Evolutionary conservation across 116 monocot genomes (phyloP).

Genomic region (Phalaenopsis hybrid): DNA sequence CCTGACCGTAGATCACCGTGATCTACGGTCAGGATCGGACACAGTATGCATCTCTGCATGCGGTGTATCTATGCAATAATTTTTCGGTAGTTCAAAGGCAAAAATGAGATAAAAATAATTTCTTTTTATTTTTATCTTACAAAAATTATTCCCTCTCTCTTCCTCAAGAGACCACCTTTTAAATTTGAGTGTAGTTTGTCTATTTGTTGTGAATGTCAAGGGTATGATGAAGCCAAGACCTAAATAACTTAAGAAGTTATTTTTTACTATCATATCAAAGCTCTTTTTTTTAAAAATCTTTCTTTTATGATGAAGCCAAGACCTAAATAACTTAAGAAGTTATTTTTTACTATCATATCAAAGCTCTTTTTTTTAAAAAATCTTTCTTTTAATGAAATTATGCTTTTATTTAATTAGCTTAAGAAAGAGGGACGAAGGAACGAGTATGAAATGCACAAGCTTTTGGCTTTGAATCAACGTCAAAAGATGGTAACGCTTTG

Average conservation of each 20-base stretch:
- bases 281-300: background rate
- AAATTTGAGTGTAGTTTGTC: too few species aligned
- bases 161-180: too few species aligned
- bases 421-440: slow-evolving; percentile 94
- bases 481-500: slow-evolving; percentile 75
- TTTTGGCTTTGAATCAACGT: slow-evolving; percentile 80
- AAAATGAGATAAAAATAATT: too few species aligned
- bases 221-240: background rate
- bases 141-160: too few species aligned
- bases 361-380: background rate
- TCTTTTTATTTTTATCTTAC: too few species aligned
- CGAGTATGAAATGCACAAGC: slow-evolving; percentile 98
- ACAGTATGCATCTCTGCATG: too few species aligned
- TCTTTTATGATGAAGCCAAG: background rate
- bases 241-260: background rate
- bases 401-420: slow-evolving; percentile 32
- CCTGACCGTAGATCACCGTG: too few species aligned
- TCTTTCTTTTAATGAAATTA: background rate
- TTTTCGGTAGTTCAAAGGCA: too few species aligned
- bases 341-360: background rate
- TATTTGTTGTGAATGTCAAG: background rate
- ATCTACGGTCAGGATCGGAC: too few species aligned
- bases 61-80: too few species aligned
- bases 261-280: background rate
- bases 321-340: background rate